Percentiles rank a stretch among this genome's conserved stretches.
These are phyloP conservation scores for Penicillium robsamsonii DNA, from an alignment of 495 filamentous ascomycete species.

Conservation along the genomic window DNA sequence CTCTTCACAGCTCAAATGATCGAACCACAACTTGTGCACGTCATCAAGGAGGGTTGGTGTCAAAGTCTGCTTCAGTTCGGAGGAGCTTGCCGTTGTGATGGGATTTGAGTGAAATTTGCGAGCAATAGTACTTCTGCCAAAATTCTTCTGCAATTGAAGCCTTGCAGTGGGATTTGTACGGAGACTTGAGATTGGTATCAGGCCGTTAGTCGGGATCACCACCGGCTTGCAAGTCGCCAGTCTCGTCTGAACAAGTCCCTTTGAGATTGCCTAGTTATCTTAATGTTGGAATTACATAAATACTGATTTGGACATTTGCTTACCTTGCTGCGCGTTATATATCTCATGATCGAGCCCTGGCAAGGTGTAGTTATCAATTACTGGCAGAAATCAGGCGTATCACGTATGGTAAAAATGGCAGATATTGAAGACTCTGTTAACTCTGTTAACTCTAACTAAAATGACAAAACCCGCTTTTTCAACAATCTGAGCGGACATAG, in stretches of 20 bases:
- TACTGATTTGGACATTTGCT: background rate
- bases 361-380: conserved; percentile 1
- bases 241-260: background rate
- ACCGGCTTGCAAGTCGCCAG: background rate
- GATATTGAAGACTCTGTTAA: too few species aligned
- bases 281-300: background rate
- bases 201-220: background rate
- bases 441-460: too few species aligned
- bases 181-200: background rate
- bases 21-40: conserved; percentile 28
- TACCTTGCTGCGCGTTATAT: background rate
- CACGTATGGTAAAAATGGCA: too few species aligned
- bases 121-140: background rate
- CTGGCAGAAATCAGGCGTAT: too few species aligned
- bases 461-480: too few species aligned
- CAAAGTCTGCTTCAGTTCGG: conserved; percentile 20
- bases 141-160: background rate
- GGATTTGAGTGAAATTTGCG: conserved; percentile 12
- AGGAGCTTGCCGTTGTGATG: conserved; percentile 3
- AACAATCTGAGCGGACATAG: too few species aligned
- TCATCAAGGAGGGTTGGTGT: conserved; percentile 24
- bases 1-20: conserved; percentile 17
- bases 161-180: background rate
- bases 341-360: background rate
- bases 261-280: background rate